Percentiles rank a stretch among this genome's conserved stretches.
Evolutionary conservation across 129 eudicot species (phyloP).

Genomic region (Sambucus nigra): DNA sequence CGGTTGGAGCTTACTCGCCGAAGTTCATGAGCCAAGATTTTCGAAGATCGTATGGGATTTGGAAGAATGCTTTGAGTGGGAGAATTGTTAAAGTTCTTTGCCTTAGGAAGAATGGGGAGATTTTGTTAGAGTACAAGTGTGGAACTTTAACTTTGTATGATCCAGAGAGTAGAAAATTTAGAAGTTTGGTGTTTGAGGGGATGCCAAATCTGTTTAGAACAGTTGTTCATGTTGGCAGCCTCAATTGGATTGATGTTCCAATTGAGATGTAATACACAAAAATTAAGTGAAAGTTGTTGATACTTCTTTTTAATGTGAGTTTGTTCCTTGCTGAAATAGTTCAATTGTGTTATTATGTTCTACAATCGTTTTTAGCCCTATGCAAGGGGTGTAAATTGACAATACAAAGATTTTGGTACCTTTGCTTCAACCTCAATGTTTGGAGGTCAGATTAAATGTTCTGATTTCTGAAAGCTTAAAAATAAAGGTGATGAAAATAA

Average conservation of each 20-base stretch:
- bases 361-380: no score
- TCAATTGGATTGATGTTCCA: conserved; percentile 2
- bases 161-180: conserved; percentile 31
- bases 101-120: conserved; percentile 28
- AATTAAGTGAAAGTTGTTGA: background rate
- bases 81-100: conserved; percentile 9
- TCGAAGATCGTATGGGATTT: background rate
- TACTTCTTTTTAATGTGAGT: no score
- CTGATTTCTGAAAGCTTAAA: no score
- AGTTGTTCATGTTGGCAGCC: conserved; percentile 41
- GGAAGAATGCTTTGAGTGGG: conserved; percentile 10
- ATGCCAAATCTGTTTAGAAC: conserved; percentile 48
- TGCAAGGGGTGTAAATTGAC: no score
- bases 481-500: no score
- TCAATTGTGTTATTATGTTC: no score
- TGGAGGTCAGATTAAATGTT: no score
- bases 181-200: conserved; percentile 37
- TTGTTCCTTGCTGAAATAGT: background rate
- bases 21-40: background rate
- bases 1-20: conserved; percentile 10
- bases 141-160: conserved; percentile 47
- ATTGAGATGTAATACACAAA: background rate
- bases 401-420: no score
- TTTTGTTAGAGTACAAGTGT: conserved; percentile 37
- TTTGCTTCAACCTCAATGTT: no score